Evolutionary conservation across 192 early-diverging fungal species (phyloP).

Genomic region (Physocladia obscura): DNA sequence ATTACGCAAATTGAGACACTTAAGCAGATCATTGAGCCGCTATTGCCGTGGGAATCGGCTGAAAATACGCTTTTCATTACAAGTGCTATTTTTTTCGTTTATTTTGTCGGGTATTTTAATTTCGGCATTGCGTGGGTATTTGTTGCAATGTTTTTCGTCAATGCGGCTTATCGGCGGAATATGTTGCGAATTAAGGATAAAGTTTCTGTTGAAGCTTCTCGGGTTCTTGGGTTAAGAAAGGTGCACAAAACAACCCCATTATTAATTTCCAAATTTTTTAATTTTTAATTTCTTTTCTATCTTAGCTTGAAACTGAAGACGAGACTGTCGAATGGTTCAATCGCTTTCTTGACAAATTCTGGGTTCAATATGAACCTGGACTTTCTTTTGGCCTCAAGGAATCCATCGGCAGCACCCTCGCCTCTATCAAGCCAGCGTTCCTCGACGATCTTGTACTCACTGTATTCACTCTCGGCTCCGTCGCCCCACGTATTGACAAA

Average conservation of each 20-base stretch:
- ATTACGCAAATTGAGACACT: background rate
- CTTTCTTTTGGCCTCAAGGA: slow-evolving; percentile 74
- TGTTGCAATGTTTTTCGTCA: slow-evolving; percentile 23
- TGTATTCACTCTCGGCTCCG: slow-evolving; percentile 49
- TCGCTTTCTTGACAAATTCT: slow-evolving; percentile 78
- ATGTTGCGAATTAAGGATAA: slow-evolving; percentile 15
- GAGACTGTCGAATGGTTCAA: slow-evolving; percentile 91
- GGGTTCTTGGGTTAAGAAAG: slow-evolving; percentile 14
- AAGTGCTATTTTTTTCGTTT: slow-evolving; percentile 13
- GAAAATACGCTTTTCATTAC: slow-evolving; percentile 22
- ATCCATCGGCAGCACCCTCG: slow-evolving; percentile 72
- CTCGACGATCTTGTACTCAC: slow-evolving; percentile 54
- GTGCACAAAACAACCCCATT: background rate
- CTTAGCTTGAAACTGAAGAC: slow-evolving; percentile 26
- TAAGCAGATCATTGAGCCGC: background rate
- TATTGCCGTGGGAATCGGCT: slow-evolving; percentile 21
- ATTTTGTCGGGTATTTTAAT: slow-evolving; percentile 31
- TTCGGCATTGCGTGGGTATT: slow-evolving; percentile 28
- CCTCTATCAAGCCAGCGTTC: slow-evolving; percentile 72
- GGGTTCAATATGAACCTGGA: slow-evolving; percentile 88
- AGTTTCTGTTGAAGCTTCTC: slow-evolving; percentile 11
- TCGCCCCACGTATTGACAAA: slow-evolving; percentile 47
- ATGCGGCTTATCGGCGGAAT: slow-evolving; percentile 25
- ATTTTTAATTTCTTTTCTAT: background rate
- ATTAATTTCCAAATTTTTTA: background rate